Evolutionary conservation across 2,329 filamentous ascomycete species (phyloP).

Genomic region (Pyrenochaeta sp.): DNA sequence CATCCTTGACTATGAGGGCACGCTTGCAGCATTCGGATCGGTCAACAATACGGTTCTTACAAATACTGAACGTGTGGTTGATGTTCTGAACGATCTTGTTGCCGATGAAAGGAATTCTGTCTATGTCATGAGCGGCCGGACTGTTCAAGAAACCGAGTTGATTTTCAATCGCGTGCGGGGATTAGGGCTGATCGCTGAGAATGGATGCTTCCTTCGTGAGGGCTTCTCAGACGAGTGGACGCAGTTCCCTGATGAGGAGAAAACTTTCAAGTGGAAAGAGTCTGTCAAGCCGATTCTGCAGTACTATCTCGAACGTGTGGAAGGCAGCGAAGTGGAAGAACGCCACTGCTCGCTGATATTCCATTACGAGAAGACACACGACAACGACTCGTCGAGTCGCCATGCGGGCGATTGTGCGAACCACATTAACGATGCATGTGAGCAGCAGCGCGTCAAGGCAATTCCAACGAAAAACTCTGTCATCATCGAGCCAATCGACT

Average conservation of each 20-base stretch:
- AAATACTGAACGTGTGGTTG: slow-evolving; percentile 84
- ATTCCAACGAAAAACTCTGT: slow-evolving; percentile 82
- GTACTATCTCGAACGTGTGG: slow-evolving; percentile 90
- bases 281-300: slow-evolving; percentile 83
- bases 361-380: slow-evolving; percentile 84
- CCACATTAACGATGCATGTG: slow-evolving; percentile 94
- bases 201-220: slow-evolving; percentile 87
- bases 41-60: slow-evolving; percentile 85
- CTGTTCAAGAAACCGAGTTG: slow-evolving; percentile 85
- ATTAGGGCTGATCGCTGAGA: slow-evolving; percentile 91
- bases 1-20: slow-evolving; percentile 93
- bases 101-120: slow-evolving; percentile 83
- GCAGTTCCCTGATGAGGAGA: slow-evolving; percentile 75
- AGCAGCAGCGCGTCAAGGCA: slow-evolving; percentile 83
- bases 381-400: slow-evolving; percentile 76
- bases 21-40: slow-evolving; percentile 85
- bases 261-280: slow-evolving; percentile 81
- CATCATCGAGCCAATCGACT: slow-evolving; percentile 83
- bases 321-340: slow-evolving; percentile 87
- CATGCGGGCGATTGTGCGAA: slow-evolving; percentile 90
- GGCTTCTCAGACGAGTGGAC: slow-evolving; percentile 74
- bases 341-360: slow-evolving; percentile 92
- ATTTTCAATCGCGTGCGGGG: slow-evolving; percentile 85
- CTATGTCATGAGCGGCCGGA: slow-evolving; percentile 92
- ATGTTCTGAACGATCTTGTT: slow-evolving; percentile 82